phyloP scores from a whole-genome alignment of 1,139 yeast genomes.

The Geotrichum macrosporum region DNA sequence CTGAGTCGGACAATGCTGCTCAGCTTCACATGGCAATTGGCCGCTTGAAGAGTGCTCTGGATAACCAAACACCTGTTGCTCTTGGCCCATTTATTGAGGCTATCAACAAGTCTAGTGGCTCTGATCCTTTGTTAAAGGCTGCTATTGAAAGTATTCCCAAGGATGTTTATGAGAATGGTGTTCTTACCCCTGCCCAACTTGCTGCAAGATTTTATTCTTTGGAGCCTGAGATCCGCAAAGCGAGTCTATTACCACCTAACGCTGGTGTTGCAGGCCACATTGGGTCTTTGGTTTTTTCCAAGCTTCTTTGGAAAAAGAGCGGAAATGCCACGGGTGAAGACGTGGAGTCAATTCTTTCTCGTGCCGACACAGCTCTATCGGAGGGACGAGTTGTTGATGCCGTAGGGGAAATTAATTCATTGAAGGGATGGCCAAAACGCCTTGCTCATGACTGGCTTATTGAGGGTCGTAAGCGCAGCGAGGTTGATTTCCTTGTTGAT shows the following conservation, averaged over 20 bases:
- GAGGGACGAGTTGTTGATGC: conserved; percentile 82
- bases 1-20: conserved; percentile 52
- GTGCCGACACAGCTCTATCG: conserved; percentile 71
- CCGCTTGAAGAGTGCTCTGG: conserved; percentile 50
- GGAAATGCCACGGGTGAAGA: conserved; percentile 76
- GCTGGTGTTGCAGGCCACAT: conserved; percentile 94
- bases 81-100: conserved; percentile 39
- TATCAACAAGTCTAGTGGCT: conserved; percentile 28
- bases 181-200: conserved; percentile 48
- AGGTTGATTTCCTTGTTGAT: conserved; percentile 72
- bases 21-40: conserved; percentile 55
- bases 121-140: conserved; percentile 42
- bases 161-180: conserved; percentile 52
- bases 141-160: conserved; percentile 46
- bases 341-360: conserved; percentile 80
- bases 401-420: conserved; percentile 82
- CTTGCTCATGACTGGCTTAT: conserved; percentile 88
- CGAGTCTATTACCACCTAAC: conserved; percentile 85
- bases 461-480: conserved; percentile 85
- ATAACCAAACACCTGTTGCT: conserved; percentile 37
- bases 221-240: conserved; percentile 82
- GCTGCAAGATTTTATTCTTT: conserved; percentile 70
- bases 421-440: conserved; percentile 91
- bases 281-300: conserved; percentile 71
- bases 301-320: conserved; percentile 59